Evolutionary conservation across 2,329 filamentous ascomycete species (phyloP).

Genomic region (Penicillium sp.): DNA sequence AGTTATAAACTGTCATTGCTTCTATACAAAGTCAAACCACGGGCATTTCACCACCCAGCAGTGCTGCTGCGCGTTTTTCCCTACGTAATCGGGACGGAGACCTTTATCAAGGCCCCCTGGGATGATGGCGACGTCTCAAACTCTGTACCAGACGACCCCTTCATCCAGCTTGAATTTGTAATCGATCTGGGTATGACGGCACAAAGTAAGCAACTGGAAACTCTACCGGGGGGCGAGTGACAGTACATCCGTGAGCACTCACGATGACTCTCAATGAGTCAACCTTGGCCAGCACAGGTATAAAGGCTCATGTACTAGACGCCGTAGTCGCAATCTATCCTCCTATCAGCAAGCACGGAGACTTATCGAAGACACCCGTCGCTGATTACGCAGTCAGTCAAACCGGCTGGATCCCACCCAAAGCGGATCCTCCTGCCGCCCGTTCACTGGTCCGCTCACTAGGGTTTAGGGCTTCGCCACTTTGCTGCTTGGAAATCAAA

Average conservation of each 20-base stretch:
- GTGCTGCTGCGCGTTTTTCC: not conserved
- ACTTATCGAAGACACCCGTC: not conserved
- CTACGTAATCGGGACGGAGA: not conserved
- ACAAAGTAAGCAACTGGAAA: too few species aligned
- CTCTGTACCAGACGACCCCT: too few species aligned
- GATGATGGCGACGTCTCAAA: not conserved
- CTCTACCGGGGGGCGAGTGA: too few species aligned
- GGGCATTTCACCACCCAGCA: conserved; percentile 6
- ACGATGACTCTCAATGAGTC: too few species aligned
- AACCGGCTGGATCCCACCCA: not conserved
- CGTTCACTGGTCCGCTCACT: conserved; percentile 26
- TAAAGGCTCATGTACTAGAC: not conserved
- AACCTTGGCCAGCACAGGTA: too few species aligned
- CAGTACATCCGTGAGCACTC: too few species aligned
- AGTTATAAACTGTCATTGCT: conserved; percentile 6
- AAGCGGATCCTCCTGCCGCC: conserved; percentile 3
- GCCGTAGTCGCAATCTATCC: not conserved
- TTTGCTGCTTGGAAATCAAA: conserved; percentile 43
- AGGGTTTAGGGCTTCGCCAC: conserved; percentile 41
- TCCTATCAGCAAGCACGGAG: not conserved
- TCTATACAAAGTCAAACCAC: conserved; percentile 1
- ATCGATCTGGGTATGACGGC: too few species aligned
- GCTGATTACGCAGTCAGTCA: not conserved
- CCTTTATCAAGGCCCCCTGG: not conserved
- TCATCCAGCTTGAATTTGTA: too few species aligned